A percentile compares a stretch with the other conserved stretches of the same genome.
Conservation (phyloP, 2,329 filamentous ascomycete genomes). For the Alternaria sp. region DNA sequence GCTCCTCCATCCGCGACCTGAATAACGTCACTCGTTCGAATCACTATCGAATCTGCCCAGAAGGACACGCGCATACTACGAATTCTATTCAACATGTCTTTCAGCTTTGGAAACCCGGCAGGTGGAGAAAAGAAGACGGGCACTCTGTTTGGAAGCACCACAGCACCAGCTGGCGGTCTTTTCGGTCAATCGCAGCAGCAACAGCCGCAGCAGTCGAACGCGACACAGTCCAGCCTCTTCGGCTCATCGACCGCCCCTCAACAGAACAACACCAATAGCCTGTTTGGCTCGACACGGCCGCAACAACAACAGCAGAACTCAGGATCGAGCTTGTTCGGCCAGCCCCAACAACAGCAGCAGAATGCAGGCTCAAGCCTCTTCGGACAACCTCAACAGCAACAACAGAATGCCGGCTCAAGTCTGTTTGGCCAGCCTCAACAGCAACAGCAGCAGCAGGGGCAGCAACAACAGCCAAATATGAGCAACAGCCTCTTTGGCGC, state of each 20-base stretch:
- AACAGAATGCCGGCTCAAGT: constrained; percentile 47
- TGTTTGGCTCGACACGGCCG: constrained; percentile 24
- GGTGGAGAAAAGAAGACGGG: constrained; percentile 44
- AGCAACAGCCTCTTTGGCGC: constrained; percentile 49
- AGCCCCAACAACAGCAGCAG: constrained; percentile 28
- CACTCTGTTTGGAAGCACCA: constrained; percentile 46
- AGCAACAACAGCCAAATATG: constrained; percentile 49
- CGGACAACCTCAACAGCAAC: constrained; percentile 49
- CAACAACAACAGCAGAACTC: constrained; percentile 15
- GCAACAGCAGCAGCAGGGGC: constrained; percentile 30
- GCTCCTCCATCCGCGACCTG: constrained; percentile 4
- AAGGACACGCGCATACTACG: background rate
- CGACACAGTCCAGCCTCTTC: constrained; percentile 28
- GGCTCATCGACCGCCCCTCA: constrained; percentile 20
- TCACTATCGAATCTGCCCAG: background rate
- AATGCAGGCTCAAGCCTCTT: constrained; percentile 48
- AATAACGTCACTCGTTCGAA: constrained; percentile 1
- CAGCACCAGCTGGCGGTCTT: constrained; percentile 47
- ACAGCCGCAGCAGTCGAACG: constrained; percentile 15
- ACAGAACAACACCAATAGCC: constrained; percentile 32
- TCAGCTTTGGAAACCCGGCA: constrained; percentile 36
- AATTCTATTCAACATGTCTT: constrained; percentile 32
- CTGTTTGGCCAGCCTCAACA: constrained; percentile 50
- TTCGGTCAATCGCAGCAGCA: constrained; percentile 47
- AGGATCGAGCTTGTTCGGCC: constrained; percentile 31